A percentile compares a stretch with the other conserved stretches of the same genome.
Conservation (phyloP, 805 yeast species). For the Candida parachauliodes region DNA sequence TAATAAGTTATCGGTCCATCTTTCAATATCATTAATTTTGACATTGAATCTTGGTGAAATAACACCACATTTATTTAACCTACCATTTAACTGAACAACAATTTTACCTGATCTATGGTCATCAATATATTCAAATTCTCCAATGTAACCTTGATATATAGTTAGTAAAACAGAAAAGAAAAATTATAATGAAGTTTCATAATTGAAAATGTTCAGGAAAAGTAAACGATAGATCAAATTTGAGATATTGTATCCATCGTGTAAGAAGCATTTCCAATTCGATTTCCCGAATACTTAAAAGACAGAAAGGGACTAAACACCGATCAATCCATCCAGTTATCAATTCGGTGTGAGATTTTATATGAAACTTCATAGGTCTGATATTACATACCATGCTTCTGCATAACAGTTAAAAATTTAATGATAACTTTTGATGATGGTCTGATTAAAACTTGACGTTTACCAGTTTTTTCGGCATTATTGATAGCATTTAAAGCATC, state of each 20-base stretch:
- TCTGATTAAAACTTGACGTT: conserved; percentile 97
- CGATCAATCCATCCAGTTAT: conserved; percentile 97
- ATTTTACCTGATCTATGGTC: conserved; percentile 99
- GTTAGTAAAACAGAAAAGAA: too few species aligned
- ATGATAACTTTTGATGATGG: conserved; percentile 98
- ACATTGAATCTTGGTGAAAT: conserved; percentile 98
- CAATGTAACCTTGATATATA: conserved; percentile 67
- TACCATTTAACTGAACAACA: conserved; percentile 94
- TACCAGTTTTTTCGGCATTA: conserved; percentile 99
- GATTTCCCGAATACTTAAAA: conserved; percentile 94
- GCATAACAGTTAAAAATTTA: conserved; percentile 95
- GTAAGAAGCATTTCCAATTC: conserved; percentile 62
- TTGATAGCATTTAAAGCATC: conserved; percentile 97
- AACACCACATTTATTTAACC: conserved; percentile 98
- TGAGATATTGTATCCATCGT: conserved; percentile 34
- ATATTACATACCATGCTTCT: conserved; percentile 62
- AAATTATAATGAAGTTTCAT: too few species aligned
- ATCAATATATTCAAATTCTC: conserved; percentile 96
- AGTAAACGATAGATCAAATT: conserved; percentile 54
- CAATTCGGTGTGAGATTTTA: conserved; percentile 67
- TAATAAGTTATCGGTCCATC: conserved; percentile 96
- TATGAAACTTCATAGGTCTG: background rate
- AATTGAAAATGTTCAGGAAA: conserved; percentile 63
- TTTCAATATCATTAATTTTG: conserved; percentile 91
- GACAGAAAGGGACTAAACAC: conserved; percentile 90